A percentile compares a stretch with the other conserved stretches of the same genome.
Conservation (phyloP, 805 yeast species). For the Ogataea siamensis region DNA sequence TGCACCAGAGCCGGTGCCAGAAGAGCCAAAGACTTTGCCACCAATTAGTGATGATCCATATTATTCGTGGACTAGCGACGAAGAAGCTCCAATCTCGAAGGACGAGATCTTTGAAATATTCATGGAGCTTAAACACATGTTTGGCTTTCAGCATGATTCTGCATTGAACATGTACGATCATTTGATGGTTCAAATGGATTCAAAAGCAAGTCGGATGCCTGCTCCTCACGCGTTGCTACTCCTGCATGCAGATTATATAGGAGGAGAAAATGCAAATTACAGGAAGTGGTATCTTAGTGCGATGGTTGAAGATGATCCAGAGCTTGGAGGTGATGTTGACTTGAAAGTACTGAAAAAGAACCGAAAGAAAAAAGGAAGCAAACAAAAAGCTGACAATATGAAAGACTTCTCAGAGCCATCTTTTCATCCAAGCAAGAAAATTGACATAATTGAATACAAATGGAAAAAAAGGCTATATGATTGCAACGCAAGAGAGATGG, state of each 20-base stretch:
- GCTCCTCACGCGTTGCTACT: constrained; percentile 70
- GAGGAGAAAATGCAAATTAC: constrained; percentile 85
- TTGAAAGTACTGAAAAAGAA: constrained; percentile 56
- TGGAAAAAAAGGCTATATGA: constrained; percentile 69
- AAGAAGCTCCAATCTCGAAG: constrained; percentile 70
- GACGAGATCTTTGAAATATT: constrained; percentile 63
- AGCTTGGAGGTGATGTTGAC: constrained; percentile 55
- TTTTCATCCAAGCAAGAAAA: constrained; percentile 30
- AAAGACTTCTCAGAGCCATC: constrained; percentile 20
- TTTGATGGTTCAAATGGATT: constrained; percentile 76
- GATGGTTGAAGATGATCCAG: constrained; percentile 72
- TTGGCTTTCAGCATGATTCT: constrained; percentile 85
- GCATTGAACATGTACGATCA: constrained; percentile 79
- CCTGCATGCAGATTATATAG: constrained; percentile 87
- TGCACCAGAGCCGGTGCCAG: constrained; percentile 12
- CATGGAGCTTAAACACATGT: constrained; percentile 51
- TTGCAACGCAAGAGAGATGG: constrained; percentile 54
- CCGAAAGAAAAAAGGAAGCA: constrained; percentile 60
- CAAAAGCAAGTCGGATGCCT: constrained; percentile 77
- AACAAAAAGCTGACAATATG: constrained; percentile 21
- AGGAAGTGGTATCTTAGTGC: constrained; percentile 92
- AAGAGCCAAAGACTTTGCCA: constrained; percentile 14
- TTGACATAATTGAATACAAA: constrained; percentile 77
- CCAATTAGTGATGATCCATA: constrained; percentile 39
- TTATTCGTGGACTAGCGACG: constrained; percentile 58